Percentiles rank a stretch among this genome's conserved stretches.
Evolutionary conservation across 2,329 filamentous ascomycete species (phyloP).

Genomic region (Aspergillus flavus): DNA sequence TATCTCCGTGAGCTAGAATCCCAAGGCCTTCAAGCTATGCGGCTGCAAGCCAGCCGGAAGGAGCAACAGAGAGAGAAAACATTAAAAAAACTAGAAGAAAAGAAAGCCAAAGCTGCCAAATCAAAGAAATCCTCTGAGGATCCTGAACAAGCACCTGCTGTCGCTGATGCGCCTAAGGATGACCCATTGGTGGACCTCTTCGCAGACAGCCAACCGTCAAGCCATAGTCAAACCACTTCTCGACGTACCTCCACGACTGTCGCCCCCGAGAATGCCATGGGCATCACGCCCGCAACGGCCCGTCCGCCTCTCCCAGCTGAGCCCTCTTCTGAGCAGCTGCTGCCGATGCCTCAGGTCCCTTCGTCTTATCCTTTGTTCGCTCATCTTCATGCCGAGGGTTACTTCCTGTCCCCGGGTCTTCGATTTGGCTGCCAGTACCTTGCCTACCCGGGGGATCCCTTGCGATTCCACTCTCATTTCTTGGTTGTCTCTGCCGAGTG

Average conservation of each 20-base stretch:
- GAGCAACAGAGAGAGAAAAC: conserved; percentile 54
- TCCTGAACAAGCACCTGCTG: conserved; percentile 10
- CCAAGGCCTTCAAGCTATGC: conserved; percentile 56
- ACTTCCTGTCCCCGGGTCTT: conserved; percentile 87
- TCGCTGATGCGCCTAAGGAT: conserved; percentile 12
- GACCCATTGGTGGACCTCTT: conserved; percentile 30
- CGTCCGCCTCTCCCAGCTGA: conserved; percentile 46
- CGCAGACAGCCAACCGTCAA: conserved; percentile 15
- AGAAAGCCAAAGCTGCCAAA: conserved; percentile 32
- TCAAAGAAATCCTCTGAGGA: conserved; percentile 25
- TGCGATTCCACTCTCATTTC: conserved; percentile 95
- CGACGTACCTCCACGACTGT: conserved; percentile 17
- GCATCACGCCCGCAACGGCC: conserved; percentile 55
- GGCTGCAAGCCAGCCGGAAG: conserved; percentile 49
- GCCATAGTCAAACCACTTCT: conserved; percentile 15
- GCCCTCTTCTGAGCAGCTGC: conserved; percentile 26
- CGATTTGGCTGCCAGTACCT: conserved; percentile 94
- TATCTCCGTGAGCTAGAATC: conserved; percentile 62
- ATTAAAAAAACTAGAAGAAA: conserved; percentile 52
- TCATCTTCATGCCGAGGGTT: conserved; percentile 75
- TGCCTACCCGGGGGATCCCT: conserved; percentile 90
- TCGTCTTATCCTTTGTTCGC: conserved; percentile 74
- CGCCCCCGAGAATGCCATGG: conserved; percentile 27
- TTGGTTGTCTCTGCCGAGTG: conserved; percentile 81
- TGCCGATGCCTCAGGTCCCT: conserved; percentile 41